Conservation (phyloP, 23 red algal species). For the Agarophyton chilense region DNA sequence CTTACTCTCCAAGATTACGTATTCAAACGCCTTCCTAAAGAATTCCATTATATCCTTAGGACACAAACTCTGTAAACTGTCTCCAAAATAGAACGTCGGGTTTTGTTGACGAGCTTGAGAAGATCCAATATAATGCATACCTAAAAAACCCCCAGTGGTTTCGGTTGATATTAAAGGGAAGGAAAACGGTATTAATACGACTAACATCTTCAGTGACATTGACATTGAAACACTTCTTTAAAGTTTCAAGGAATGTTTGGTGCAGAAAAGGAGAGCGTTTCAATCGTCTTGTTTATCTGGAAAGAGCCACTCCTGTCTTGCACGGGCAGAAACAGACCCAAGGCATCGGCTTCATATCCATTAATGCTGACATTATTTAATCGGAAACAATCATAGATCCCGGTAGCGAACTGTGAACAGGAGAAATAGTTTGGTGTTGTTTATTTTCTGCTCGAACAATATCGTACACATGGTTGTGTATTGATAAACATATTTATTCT, state of each 20-base stretch:
- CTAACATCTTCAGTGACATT: no score
- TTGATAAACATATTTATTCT: no score
- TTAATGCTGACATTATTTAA: background rate
- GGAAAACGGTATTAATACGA: no score
- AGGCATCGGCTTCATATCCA: background rate
- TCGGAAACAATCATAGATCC: no score
- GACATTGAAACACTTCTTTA: no score
- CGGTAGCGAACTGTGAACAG: no score
- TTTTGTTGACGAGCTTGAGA: background rate
- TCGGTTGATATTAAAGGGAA: background rate
- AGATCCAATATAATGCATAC: background rate
- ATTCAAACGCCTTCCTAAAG: background rate
- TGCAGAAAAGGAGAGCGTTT: background rate
- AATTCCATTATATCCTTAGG: no score
- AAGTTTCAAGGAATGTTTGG: no score
- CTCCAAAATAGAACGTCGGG: background rate
- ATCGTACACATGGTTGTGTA: no score
- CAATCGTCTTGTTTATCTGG: background rate
- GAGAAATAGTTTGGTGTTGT: no score
- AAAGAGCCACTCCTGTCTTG: background rate
- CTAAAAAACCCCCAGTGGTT: background rate
- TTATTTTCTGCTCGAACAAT: no score
- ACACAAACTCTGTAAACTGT: no score
- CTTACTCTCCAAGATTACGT: background rate
- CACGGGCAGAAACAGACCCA: background rate